Evolutionary conservation across 23 red algal species (phyloP).

Genomic region (Chondrus crispus): DNA sequence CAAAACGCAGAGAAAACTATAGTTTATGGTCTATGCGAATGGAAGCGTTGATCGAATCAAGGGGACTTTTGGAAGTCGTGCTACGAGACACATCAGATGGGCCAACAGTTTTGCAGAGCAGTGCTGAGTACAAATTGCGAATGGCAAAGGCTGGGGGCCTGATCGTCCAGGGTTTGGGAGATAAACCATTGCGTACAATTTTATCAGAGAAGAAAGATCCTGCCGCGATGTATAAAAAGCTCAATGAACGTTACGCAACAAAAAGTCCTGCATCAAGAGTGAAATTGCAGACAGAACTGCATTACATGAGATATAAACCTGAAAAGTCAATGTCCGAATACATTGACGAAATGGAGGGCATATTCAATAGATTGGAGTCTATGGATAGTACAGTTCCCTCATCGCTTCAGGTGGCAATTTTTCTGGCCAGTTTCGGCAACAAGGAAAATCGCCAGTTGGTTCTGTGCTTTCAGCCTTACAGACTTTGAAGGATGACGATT

Average conservation of each 20-base stretch:
- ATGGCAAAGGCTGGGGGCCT: neutral
- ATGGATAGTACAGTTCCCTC: neutral
- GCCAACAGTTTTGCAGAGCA: neutral
- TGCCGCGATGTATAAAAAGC: neutral
- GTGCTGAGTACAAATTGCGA: neutral
- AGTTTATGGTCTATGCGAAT: neutral
- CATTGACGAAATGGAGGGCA: neutral
- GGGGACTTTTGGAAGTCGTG: neutral
- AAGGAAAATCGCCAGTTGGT: neutral
- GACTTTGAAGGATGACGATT: neutral
- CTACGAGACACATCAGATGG: neutral
- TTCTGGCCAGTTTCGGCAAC: neutral
- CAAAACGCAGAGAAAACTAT: neutral
- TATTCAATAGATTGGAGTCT: neutral
- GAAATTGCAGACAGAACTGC: neutral
- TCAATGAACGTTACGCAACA: neutral
- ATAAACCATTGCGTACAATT: neutral
- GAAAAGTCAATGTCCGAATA: neutral
- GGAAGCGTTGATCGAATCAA: neutral
- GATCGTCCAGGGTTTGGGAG: neutral
- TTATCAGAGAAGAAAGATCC: neutral
- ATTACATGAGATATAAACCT: neutral
- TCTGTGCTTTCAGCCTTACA: neutral
- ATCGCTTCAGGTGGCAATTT: neutral
- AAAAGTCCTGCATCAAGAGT: neutral